A percentile compares a stretch with the other conserved stretches of the same genome.
phyloP scores from a whole-genome alignment of 345 rosid genomes.

The Erodium maritimum region DNA sequence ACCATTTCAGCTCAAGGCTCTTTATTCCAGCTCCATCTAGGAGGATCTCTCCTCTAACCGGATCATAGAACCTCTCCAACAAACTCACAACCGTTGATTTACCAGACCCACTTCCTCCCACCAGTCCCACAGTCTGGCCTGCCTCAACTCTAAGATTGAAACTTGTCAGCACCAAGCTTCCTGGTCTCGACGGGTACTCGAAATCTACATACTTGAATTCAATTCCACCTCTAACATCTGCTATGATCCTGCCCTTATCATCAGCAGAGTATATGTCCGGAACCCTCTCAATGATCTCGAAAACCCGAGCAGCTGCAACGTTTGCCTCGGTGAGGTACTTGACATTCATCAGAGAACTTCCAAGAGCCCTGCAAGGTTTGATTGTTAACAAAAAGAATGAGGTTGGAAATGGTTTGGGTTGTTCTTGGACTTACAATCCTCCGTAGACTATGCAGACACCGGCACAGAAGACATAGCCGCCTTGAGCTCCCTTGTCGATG shows the following conservation, averaged over 20 bases:
- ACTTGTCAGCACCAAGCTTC: conserved; percentile 18
- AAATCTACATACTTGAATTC: conserved; percentile 11
- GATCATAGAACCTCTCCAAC: conserved; percentile 36
- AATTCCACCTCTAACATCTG: conserved; percentile 13
- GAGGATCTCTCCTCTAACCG: conserved; percentile 23
- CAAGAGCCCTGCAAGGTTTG: conserved; percentile 14
- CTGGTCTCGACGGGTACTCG: conserved; percentile 34
- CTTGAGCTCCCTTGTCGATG: conserved; percentile 10
- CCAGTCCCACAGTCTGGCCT: conserved; percentile 28
- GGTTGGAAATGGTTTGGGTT: no score
- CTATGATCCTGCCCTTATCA: conserved; percentile 1
- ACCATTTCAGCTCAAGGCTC: conserved; percentile 10
- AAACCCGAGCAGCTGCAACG: conserved; percentile 8
- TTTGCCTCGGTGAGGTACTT: conserved; percentile 15
- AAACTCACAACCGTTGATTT: conserved; percentile 34
- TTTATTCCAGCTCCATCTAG: conserved; percentile 21
- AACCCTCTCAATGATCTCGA: conserved; percentile 15
- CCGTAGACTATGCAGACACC: conserved; percentile 12
- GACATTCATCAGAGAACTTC: conserved; percentile 11
- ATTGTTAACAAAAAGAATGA: neutral
- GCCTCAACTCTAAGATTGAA: conserved; percentile 25
- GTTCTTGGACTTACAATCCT: conserved; percentile 17
- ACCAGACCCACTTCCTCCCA: conserved; percentile 37
- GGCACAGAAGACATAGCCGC: conserved; percentile 11
- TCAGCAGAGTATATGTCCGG: conserved; percentile 8